Conservation (phyloP, 108 stramenopile species). For the Skeletonema grethae region DNA sequence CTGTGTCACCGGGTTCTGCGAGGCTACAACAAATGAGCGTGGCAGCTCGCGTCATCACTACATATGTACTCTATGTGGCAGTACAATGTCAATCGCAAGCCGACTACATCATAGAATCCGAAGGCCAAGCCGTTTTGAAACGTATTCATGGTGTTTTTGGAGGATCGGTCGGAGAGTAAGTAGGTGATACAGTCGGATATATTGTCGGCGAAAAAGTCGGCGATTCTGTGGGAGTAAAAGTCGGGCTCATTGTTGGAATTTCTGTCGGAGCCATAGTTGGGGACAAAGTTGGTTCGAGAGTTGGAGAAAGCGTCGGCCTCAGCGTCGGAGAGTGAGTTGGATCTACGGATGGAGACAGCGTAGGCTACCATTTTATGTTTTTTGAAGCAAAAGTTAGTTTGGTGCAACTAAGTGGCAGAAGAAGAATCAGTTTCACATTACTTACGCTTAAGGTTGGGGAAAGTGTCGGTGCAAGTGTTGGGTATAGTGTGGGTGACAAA, state of each 20-base stretch:
- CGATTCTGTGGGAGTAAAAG: conserved; percentile 10
- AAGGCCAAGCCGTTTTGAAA: too few species aligned
- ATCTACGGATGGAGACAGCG: not conserved
- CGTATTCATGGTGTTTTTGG: not conserved
- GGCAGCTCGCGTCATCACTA: too few species aligned
- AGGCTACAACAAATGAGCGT: too few species aligned
- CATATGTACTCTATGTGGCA: too few species aligned
- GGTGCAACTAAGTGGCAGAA: too few species aligned
- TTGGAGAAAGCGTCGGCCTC: conserved; percentile 4
- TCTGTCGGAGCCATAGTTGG: conserved; percentile 13
- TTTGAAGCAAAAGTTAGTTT: not conserved
- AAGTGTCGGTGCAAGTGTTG: not conserved
- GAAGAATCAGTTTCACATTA: not conserved
- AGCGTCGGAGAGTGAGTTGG: conserved; percentile 1
- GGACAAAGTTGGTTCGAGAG: conserved; percentile 11
- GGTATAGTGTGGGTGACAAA: not conserved
- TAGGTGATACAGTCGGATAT: conserved; percentile 1
- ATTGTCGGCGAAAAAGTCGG: conserved; percentile 18
- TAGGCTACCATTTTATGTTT: not conserved
- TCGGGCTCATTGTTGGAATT: conserved; percentile 13
- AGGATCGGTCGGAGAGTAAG: not conserved
- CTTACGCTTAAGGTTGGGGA: not conserved
- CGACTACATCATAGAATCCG: too few species aligned
- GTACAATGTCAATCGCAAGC: too few species aligned
- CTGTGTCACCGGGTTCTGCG: too few species aligned